A percentile compares a stretch with the other conserved stretches of the same genome.
phyloP scores from a whole-genome alignment of 306 rosid genomes.

The Gillenia trifoliata region DNA sequence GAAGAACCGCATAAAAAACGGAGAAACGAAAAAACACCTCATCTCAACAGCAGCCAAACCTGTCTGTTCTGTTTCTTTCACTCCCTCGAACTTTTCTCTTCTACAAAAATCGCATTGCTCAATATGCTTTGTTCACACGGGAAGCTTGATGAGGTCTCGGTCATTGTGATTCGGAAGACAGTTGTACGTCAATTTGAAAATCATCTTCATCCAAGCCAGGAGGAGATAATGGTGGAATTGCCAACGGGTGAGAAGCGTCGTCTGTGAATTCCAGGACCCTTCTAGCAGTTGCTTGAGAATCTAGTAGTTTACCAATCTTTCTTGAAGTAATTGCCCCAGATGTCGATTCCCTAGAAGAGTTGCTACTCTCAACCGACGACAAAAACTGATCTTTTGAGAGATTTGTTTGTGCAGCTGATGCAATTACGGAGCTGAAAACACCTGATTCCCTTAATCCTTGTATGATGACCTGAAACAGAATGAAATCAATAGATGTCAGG shows the following conservation, averaged over 20 bases:
- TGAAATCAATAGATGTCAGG: not conserved
- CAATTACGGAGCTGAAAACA: constrained; percentile 53
- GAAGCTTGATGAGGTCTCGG: constrained; percentile 22
- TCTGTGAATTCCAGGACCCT: constrained; percentile 54
- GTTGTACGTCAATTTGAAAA: constrained; percentile 18
- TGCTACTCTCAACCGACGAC: constrained; percentile 63
- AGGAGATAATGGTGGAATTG: constrained; percentile 80
- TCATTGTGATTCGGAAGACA: constrained; percentile 17
- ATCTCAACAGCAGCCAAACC: constrained; percentile 28
- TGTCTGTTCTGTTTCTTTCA: constrained; percentile 41
- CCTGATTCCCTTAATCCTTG: constrained; percentile 83
- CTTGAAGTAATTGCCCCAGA: constrained; percentile 48
- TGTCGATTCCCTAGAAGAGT: constrained; percentile 47
- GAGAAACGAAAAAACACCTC: constrained; percentile 20
- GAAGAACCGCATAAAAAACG: constrained; percentile 41
- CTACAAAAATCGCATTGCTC: constrained; percentile 19
- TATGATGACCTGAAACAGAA: constrained; percentile 58
- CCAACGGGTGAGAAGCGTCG: constrained; percentile 37
- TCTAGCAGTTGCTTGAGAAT: constrained; percentile 58
- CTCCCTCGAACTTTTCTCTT: constrained; percentile 20
- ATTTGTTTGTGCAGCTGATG: constrained; percentile 53
- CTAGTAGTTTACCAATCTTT: constrained; percentile 46
- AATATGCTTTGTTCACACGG: constrained; percentile 21
- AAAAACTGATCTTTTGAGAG: constrained; percentile 59
- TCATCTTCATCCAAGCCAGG: constrained; percentile 44